Evolutionary conservation across 2,329 filamentous ascomycete genomes (phyloP).

Genomic region (Xylariaceae sp.): DNA sequence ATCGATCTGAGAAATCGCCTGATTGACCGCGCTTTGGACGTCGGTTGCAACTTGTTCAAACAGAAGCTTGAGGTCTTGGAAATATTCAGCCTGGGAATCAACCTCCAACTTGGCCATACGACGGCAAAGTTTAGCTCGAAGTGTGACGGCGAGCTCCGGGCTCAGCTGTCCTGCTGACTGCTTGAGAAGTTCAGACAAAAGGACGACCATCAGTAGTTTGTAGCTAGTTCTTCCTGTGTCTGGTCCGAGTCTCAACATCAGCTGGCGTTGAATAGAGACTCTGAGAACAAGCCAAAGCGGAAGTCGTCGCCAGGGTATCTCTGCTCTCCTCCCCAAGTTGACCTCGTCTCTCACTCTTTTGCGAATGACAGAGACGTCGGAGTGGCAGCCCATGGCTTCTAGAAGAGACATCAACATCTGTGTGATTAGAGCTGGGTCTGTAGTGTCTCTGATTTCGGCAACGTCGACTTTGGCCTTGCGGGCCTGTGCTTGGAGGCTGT

Average conservation of each 20-base stretch:
- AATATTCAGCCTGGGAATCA: slow-evolving; percentile 17
- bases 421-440: slow-evolving; percentile 48
- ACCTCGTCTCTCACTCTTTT: slow-evolving; percentile 61
- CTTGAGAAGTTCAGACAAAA: slow-evolving; percentile 39
- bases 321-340: slow-evolving; percentile 31
- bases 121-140: slow-evolving; percentile 47
- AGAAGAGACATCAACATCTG: slow-evolving; percentile 54
- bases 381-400: slow-evolving; percentile 39
- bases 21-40: slow-evolving; percentile 23
- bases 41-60: slow-evolving; percentile 22
- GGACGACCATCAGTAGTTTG: slow-evolving; percentile 47
- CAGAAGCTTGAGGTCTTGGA: slow-evolving; percentile 10
- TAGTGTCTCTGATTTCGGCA: slow-evolving; percentile 50
- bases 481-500: slow-evolving; percentile 42
- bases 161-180: slow-evolving; percentile 23
- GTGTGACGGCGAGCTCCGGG: slow-evolving; percentile 27
- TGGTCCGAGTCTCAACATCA: slow-evolving; percentile 33
- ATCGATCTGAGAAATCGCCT: slow-evolving; percentile 23
- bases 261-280: slow-evolving; percentile 46
- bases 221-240: slow-evolving; percentile 41
- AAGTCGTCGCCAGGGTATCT: slow-evolving; percentile 52
- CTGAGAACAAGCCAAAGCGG: slow-evolving; percentile 56
- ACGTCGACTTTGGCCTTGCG: slow-evolving; percentile 42
- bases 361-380: slow-evolving; percentile 30
- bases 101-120: slow-evolving; percentile 51